Base-by-base conservation (phyloP, 129 eudicot species). In the Silybum marianum region DNA sequence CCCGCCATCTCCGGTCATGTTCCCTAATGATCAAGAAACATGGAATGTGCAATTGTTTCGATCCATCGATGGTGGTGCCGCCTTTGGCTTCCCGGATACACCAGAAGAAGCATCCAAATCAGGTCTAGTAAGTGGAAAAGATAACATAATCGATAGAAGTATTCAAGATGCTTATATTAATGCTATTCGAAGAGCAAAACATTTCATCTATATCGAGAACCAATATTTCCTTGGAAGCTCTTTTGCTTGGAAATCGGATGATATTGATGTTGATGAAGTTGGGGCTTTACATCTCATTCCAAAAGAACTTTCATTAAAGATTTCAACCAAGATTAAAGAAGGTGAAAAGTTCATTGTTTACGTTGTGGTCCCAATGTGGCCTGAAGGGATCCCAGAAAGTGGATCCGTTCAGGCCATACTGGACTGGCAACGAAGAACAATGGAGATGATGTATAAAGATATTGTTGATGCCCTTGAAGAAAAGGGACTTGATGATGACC, bases 391-490 rank as follows among this genome's bases (percentile, higher is more conserved):
- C 63, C 97, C 97, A 1, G 95, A 90, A 88, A 93, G 93, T 81
- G 97, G 89, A n/a, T 90, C 97, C 0, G 97, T 93, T 62, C 95
- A 93, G 76, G 97, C 97, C 30, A 93, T 93, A 85, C 69, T 93
- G 58, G 95, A 93, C 36, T 93, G 97, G 97, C 97, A 93, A 73
- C 84, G 74, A 87, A 90, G 95, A 66, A 90, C 97, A 0, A 85
- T 93, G 91, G 95, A 93, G 81, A 93, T 93, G 97, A 90, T 93
- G 97, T 93, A 93, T 74, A 90, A 85, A 80, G 95, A 93, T 79
- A 70, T 93, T n/a, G 74, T 90, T 28, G 82, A 83, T 76, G 95
- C 93, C 12, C 84, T 93, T 24, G 80, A 73, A 69, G 85, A 76
- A 3, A 90, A 90, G 79, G 97, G 97, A 9, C 80, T 81, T 14